phyloP scores from a whole-genome alignment of 805 yeast species.

The Saturnispora gosingensis region DNA sequence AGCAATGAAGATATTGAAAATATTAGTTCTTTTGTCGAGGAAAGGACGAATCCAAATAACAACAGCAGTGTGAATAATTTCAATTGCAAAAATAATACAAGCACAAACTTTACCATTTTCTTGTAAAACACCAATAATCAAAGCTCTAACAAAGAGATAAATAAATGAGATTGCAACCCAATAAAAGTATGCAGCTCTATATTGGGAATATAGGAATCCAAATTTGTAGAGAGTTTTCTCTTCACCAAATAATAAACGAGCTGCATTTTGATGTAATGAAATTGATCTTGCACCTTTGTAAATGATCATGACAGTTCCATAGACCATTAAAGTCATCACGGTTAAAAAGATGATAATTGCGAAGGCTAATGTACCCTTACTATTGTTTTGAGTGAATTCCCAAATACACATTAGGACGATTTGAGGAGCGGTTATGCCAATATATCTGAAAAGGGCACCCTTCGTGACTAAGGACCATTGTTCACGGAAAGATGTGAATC shows the following conservation, averaged over 20 bases:
- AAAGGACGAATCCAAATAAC: constrained; percentile 74
- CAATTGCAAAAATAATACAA: constrained; percentile 64
- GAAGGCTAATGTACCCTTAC: constrained; percentile 72
- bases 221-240: constrained; percentile 69
- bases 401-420: constrained; percentile 72
- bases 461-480: constrained; percentile 81
- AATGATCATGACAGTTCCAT: constrained; percentile 69
- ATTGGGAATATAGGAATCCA: constrained; percentile 90
- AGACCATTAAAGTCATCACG: constrained; percentile 48
- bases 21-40: constrained; percentile 90
- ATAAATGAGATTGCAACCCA: constrained; percentile 59
- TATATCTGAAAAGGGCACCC: constrained; percentile 79
- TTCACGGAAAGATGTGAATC: constrained; percentile 66
- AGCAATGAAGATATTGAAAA: constrained; percentile 82
- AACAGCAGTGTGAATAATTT: constrained; percentile 56
- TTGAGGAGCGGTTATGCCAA: constrained; percentile 83
- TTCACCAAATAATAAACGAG: constrained; percentile 84
- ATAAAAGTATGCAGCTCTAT: constrained; percentile 77
- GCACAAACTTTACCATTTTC: constrained; percentile 74
- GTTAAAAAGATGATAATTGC: constrained; percentile 64
- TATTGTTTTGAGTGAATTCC: constrained; percentile 80
- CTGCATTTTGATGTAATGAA: constrained; percentile 77
- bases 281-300: constrained; percentile 65
- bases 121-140: constrained; percentile 84
- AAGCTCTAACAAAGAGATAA: constrained; percentile 64